Evolutionary conservation across 441 rosid genomes (phyloP), one percentile per base, ranked within the genome.

Genomic region (Gossypium davidsonii): DNA sequence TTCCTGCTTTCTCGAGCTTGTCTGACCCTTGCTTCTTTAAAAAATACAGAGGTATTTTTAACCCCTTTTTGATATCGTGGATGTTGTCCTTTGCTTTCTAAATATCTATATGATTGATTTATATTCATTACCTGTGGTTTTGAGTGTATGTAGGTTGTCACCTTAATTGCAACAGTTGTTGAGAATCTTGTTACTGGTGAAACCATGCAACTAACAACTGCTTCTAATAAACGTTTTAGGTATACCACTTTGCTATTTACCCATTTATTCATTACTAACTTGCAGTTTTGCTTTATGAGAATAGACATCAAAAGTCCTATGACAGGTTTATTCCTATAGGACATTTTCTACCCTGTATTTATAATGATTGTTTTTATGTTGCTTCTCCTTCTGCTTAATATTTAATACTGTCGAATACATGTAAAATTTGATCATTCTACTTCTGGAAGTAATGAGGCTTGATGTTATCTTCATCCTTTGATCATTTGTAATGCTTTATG

Each of bases 141-240:
- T 58, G 18, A 75, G 15, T 51, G 25, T 51, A 15, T 86, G 67
- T 76, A 96, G 99, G 98, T 96, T 74, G 93, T 96, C 60, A 78
- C 91, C 0, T 84, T 96, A 78, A 67, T 96, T 51, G 98, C 98
- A 66, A 93, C 90, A 26, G 96, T 86, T 64, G 96, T 93, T 60
- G 93, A 93, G 81, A 93, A 96, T 90, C 97, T 96, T 74, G 97
- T 91, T 72, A 91, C 98, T 0, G 98, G 97, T 70, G 97, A 93
- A 91, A 90, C 94, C 74, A 93, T 96, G 98, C 97, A 96, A 80
- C 92, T 93, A 92, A 91, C 92, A 70, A 84, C 90, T 67, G 83
- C 97, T 25, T 75, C 87, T 17, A 95, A 88, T 23, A 87, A 91
- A 70, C 94, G 87, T 42, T 88, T 86, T 80, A 91, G 97, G 99